Percentiles rank a stretch among this genome's conserved stretches.
Evolutionary conservation across 2,329 filamentous ascomycete genomes (phyloP).

Genomic region (Aspergillus sp.): DNA sequence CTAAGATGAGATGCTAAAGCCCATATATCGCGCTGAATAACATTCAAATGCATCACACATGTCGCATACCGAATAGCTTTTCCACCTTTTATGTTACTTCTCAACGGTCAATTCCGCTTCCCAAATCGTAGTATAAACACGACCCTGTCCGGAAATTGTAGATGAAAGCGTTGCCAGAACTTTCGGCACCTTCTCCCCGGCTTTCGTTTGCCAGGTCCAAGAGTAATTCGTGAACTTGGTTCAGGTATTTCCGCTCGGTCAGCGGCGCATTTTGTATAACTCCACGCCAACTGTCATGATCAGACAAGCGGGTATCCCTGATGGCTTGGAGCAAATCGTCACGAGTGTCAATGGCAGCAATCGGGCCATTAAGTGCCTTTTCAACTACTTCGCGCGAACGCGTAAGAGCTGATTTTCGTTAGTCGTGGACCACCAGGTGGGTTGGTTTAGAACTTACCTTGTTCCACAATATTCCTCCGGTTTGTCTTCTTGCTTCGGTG

Average conservation of each 20-base stretch:
- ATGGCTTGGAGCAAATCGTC: slow-evolving; percentile 80
- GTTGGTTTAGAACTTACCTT: slow-evolving; percentile 54
- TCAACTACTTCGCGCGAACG: slow-evolving; percentile 63
- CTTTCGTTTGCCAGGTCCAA: slow-evolving; percentile 57
- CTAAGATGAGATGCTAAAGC: slow-evolving; percentile 14
- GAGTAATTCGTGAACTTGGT: slow-evolving; percentile 78
- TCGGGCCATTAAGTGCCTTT: slow-evolving; percentile 72
- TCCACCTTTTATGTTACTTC: background rate
- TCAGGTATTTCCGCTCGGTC: slow-evolving; percentile 76
- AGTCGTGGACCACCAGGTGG: slow-evolving; percentile 1
- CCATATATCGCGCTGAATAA: slow-evolving; percentile 1
- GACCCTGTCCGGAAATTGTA: slow-evolving; percentile 87
- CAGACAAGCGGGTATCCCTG: slow-evolving; percentile 70
- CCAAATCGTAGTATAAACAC: slow-evolving; percentile 83
- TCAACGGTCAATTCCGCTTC: slow-evolving; percentile 23
- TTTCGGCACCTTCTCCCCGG: slow-evolving; percentile 49
- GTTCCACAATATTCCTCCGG: slow-evolving; percentile 79
- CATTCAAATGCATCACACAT: slow-evolving; percentile 14
- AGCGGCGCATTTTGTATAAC: slow-evolving; percentile 76
- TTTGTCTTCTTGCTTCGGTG: slow-evolving; percentile 91
- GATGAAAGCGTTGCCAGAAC: slow-evolving; percentile 72
- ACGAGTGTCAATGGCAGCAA: slow-evolving; percentile 83
- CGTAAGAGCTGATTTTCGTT: slow-evolving; percentile 46
- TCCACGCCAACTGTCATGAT: slow-evolving; percentile 78
- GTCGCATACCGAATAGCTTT: slow-evolving; percentile 11